Percentiles rank a stretch among this genome's conserved stretches.
phyloP scores from a whole-genome alignment of 2,329 filamentous ascomycete species.

The Fusarium sp. region DNA sequence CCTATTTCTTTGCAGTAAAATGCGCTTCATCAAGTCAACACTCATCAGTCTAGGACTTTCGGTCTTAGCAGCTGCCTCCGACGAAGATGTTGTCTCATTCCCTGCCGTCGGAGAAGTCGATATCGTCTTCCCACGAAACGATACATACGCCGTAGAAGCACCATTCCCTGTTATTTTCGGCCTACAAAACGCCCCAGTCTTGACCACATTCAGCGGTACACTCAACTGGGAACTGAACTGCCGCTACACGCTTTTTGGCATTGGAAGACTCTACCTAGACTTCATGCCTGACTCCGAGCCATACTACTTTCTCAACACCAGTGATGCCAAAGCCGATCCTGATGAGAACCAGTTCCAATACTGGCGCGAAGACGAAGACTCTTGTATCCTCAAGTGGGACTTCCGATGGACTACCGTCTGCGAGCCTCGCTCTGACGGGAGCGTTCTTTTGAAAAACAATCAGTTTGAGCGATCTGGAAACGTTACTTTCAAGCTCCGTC shows the following conservation, averaged over 20 bases:
- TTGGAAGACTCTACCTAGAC: conserved; percentile 13
- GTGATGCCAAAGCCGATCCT: conserved; percentile 10
- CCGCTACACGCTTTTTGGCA: conserved; percentile 17
- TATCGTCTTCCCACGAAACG: conserved; percentile 26
- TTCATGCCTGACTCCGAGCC: conserved; percentile 8
- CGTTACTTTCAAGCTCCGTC: conserved; percentile 15
- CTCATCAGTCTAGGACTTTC: not conserved
- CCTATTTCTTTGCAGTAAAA: not conserved
- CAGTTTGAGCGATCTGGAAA: conserved; percentile 14
- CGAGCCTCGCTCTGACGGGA: conserved; percentile 10
- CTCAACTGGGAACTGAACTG: conserved; percentile 25
- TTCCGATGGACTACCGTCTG: conserved; percentile 21
- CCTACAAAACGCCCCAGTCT: conserved; percentile 25
- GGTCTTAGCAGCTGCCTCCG: not conserved
- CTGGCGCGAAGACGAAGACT: conserved; percentile 19
- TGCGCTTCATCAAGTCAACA: not conserved
- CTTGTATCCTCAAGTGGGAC: conserved; percentile 22
- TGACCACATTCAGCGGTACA: conserved; percentile 21
- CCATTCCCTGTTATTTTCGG: conserved; percentile 32
- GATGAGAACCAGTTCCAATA: conserved; percentile 28
- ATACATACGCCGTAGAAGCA: conserved; percentile 28
- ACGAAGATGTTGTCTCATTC: conserved; percentile 16
- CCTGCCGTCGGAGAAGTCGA: conserved; percentile 28
- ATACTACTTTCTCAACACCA: conserved; percentile 29
- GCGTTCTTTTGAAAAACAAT: conserved; percentile 22